Conservation (phyloP, 2,329 filamentous ascomycete species). For the Dactylonectria macrodidyma region DNA sequence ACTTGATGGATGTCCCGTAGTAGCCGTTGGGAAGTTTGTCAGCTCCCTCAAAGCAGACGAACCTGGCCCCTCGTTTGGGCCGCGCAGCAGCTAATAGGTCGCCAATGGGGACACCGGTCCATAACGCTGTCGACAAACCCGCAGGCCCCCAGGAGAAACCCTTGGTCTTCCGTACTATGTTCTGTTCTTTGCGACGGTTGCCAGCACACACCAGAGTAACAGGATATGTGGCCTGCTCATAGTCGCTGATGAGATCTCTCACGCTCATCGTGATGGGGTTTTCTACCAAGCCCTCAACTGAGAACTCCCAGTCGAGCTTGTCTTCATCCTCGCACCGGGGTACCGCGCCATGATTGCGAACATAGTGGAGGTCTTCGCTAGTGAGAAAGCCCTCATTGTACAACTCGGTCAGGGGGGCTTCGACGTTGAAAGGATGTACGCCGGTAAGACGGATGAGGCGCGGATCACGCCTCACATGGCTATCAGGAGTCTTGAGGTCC, state of each 20-base stretch:
- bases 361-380: slow-evolving; percentile 90
- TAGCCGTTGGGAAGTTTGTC: slow-evolving; percentile 90
- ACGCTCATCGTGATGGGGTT: slow-evolving; percentile 81
- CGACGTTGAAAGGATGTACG: slow-evolving; percentile 91
- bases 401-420: slow-evolving; percentile 84
- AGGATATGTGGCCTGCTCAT: slow-evolving; percentile 87
- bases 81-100: slow-evolving; percentile 79
- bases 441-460: slow-evolving; percentile 90
- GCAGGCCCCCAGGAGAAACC: slow-evolving; percentile 96
- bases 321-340: slow-evolving; percentile 81
- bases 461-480: slow-evolving; percentile 84
- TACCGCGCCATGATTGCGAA: slow-evolving; percentile 90
- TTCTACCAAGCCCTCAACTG: slow-evolving; percentile 87
- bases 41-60: slow-evolving; percentile 92
- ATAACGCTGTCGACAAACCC: slow-evolving; percentile 88
- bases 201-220: slow-evolving; percentile 93
- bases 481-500: slow-evolving; percentile 87
- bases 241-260: slow-evolving; percentile 79
- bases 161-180: slow-evolving; percentile 90
- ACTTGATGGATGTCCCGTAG: slow-evolving; percentile 89
- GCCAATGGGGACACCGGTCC: slow-evolving; percentile 84
- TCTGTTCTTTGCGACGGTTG: slow-evolving; percentile 94
- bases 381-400: slow-evolving; percentile 89
- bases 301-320: slow-evolving; percentile 85
- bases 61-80: slow-evolving; percentile 79